Evolutionary conservation across 768 basidiomycete species (phyloP), one percentile per base, ranked within the genome.

Genomic region (Calocera viscosa): DNA sequence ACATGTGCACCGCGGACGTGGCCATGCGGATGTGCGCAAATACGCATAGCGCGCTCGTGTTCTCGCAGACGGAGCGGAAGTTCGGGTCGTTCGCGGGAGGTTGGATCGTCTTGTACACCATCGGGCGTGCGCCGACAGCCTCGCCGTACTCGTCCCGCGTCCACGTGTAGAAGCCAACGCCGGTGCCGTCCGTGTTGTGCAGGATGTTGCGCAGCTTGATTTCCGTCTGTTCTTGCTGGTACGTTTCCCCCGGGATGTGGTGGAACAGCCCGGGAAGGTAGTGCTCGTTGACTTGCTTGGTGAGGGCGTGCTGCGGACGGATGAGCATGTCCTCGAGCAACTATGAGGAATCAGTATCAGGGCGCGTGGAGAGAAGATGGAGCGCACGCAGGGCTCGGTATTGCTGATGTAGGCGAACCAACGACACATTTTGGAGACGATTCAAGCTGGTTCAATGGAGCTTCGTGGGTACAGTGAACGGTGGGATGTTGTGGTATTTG

Each of bases 11-110:
- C 63, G 73, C 72, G 35, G 69, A 70, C 64, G 64, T 69, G 12
- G 75, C 75, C 35, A 74, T 74, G 67, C 75, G 72, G 68, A 75
- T 75, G 68, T 76, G 75, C 32, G 72, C 73, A 68, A 76, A 71
- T 19, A 75, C 66, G 65, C 70, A 67, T 64, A 32, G 68, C 41
- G 73, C 66, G 66, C 73, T 47, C 7, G 73, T 73, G 67, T 73
- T 68, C 35, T 69, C 71, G 70, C 73, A 64, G 63, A 76, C 66
- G 28, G 71, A 72, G 11, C 65, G 65, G 70, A 72, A 72, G 65
- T 71, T 66, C 0, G 71, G 69, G 71, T 76, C 72, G 26, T 73
- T 70, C 63, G 68, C n/a, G 0, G 73, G 75, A 33, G 72, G 74
- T 19, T 69, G 67, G 34, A 74, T 70, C 65, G 69, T 69, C 66